Evolutionary conservation across 2,329 filamentous ascomycete species (phyloP).

Genomic region (Zymoseptoria crescenta): DNA sequence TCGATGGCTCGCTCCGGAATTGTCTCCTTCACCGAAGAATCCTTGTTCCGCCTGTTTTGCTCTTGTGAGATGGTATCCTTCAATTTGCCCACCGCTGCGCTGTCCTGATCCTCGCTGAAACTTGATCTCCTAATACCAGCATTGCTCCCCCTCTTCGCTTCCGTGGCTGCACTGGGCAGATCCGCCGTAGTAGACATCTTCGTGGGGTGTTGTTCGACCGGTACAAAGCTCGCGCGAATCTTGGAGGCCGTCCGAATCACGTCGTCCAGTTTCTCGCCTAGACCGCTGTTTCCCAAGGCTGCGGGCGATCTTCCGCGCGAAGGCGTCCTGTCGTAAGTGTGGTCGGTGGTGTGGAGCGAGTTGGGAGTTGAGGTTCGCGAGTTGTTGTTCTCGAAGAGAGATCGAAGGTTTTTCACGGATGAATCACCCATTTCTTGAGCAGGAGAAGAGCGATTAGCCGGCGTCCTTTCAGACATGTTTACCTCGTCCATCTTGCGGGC

Average conservation of each 20-base stretch:
- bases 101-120: constrained; percentile 34
- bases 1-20: constrained; percentile 39
- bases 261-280: constrained; percentile 15
- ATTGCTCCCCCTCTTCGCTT: constrained; percentile 18
- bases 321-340: constrained; percentile 24
- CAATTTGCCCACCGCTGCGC: constrained; percentile 29
- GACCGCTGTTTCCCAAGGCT: constrained; percentile 24
- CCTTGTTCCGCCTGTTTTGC: constrained; percentile 32
- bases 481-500: background rate
- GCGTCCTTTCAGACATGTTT: background rate
- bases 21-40: constrained; percentile 29
- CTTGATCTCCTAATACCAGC: constrained; percentile 25
- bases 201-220: constrained; percentile 32
- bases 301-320: constrained; percentile 39
- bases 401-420: constrained; percentile 42
- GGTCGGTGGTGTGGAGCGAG: background rate
- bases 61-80: constrained; percentile 36
- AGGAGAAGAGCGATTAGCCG: background rate
- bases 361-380: constrained; percentile 17
- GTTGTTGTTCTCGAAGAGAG: constrained; percentile 42
- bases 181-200: constrained; percentile 13
- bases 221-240: constrained; percentile 42
- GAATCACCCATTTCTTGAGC: constrained; percentile 12
- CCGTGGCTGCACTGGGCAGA: constrained; percentile 4
- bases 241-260: constrained; percentile 32